Base-by-base conservation (phyloP, 495 filamentous ascomycete species). In the Aspergillus ellipticus region DNA sequence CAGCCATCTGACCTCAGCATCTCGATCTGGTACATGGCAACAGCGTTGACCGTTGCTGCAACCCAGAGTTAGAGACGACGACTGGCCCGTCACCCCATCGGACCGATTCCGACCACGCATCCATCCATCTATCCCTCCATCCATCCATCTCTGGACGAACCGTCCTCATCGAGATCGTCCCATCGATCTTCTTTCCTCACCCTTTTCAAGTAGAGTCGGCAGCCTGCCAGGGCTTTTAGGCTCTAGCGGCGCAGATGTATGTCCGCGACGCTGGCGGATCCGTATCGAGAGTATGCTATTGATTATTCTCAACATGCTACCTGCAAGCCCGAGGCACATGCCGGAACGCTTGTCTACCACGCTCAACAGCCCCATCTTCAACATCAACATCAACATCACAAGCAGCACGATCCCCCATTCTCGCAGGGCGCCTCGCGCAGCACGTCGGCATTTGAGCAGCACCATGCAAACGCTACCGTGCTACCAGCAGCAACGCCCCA, bases 231-330 rank as follows among this genome's bases (percentile, higher is more conserved):
- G 70, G 68, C 67, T 69, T 65, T 56, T 53, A 54, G 57, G 64
- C 66, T 73, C 74, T 76, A 68, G 73, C 70, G 63, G 66, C 54
- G 63, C 68, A 62, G 67, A 70, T 73, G 71, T 63, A 73, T 74
- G 73, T 68, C 73, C 62, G 70, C 64, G 59, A 70, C 65, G 66
- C 68, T 75, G 61, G 69, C 67, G 56, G 65, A 74, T 62, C 67
- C 72, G 57, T 78, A 74, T 61, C 64, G 67, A 70, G 67, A 66
- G 62, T 75, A 69, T 63, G 63, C 67, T 51, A 69, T 72, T 59
- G 65, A 70, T 29, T 75, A 68, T 56, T 55, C 72, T 56, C 63
- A 68, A 53, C 66, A 70, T 65, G 70, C 57, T 46, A 62, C 54
- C 56, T 66, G 66, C 57, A 72, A 66, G 55, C 63, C 66, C 35